Percentiles rank a stretch among this genome's conserved stretches.
phyloP scores from a whole-genome alignment of 176 grass and related monocot genomes.

The Triticum urartu region DNA sequence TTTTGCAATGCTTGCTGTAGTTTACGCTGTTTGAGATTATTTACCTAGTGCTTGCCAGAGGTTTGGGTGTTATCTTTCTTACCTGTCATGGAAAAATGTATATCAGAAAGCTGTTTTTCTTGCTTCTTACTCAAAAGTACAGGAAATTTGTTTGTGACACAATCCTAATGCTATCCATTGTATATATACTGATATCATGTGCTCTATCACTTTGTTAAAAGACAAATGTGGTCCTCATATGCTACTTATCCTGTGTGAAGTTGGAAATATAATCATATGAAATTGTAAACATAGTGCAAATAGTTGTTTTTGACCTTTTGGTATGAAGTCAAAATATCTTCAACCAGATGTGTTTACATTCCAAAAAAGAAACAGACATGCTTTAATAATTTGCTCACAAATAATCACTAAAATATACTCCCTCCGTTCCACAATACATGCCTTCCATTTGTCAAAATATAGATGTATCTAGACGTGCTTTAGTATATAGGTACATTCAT shows the following conservation, averaged over 20 bases:
- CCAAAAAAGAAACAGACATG: not conserved
- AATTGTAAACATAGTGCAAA: not conserved
- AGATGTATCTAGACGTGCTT: no score
- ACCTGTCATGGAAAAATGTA: not conserved
- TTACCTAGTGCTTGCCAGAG: not conserved
- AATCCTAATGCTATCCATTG: not conserved
- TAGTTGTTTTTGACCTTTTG: not conserved
- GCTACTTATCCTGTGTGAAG: not conserved
- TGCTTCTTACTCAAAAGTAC: not conserved
- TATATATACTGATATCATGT: not conserved
- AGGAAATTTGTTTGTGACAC: not conserved
- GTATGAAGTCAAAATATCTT: slow-evolving; percentile 15
- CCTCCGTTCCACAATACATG: no score
- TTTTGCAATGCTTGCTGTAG: slow-evolving; percentile 2
- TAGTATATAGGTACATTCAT: no score
- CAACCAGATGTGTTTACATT: not conserved
- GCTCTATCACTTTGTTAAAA: slow-evolving; percentile 19
- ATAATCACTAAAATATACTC: not conserved
- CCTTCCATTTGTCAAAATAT: no score
- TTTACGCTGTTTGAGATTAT: slow-evolving; percentile 14
- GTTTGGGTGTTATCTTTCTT: slow-evolving; percentile 18
- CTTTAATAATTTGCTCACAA: not conserved
- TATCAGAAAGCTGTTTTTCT: not conserved
- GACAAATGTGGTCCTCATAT: not conserved
- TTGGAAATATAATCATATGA: slow-evolving; percentile 11